A percentile compares a stretch with the other conserved stretches of the same genome.
Conservation (phyloP, 2,329 filamentous ascomycete genomes). For the Scolecobasidium constrictum region DNA sequence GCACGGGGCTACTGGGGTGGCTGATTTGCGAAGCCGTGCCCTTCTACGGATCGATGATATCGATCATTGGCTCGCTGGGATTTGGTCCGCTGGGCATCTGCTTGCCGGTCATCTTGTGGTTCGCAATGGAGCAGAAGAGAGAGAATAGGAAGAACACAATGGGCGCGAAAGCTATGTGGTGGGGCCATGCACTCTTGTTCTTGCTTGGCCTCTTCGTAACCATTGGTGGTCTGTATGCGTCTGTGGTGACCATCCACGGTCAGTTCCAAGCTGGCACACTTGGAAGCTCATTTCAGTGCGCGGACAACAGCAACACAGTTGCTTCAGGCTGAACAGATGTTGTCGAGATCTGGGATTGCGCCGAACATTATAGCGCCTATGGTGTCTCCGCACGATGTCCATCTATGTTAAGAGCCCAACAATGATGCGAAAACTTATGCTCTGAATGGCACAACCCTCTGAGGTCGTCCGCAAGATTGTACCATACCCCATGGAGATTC, state of each 20-base stretch:
- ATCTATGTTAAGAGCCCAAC: too few species aligned
- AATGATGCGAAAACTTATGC: too few species aligned
- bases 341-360: background rate
- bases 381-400: too few species aligned
- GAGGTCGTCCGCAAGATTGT: too few species aligned
- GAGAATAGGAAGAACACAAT: too few species aligned
- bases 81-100: conserved; percentile 6
- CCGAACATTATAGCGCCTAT: background rate
- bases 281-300: conserved; percentile 2
- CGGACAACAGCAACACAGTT: conserved; percentile 3
- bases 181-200: conserved; percentile 2
- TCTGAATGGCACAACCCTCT: too few species aligned
- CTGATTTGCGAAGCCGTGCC: conserved; percentile 1
- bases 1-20: conserved; percentile 1
- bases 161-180: background rate
- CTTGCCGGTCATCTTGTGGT: conserved; percentile 4
- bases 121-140: background rate
- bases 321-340: background rate
- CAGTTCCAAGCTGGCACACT: conserved; percentile 1
- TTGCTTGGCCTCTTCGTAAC: conserved; percentile 2
- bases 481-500: too few species aligned
- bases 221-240: background rate
- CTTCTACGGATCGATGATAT: conserved; percentile 1
- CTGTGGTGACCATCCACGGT: background rate
- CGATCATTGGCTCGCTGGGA: background rate